These are phyloP conservation scores for Arbutus unedo DNA, from an alignment of 148 eudicot species.

Conservation along the genomic window DNA sequence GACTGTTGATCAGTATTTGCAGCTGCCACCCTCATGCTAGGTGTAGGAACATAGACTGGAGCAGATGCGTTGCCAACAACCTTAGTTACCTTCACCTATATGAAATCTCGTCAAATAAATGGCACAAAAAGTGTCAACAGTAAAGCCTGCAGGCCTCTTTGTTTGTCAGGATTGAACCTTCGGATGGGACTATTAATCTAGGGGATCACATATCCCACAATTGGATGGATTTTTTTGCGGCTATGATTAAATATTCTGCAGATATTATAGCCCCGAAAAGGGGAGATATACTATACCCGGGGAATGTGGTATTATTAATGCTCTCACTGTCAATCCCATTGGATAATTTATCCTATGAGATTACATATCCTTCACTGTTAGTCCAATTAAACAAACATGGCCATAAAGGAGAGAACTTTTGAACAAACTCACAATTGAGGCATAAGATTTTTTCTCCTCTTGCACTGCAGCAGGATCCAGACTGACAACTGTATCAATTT, in stretches of 20 bases:
- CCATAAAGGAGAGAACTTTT: neutral
- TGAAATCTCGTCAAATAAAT: slow-evolving; percentile 12
- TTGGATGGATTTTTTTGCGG: neutral
- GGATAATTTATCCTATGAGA: neutral
- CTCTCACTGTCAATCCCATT: neutral
- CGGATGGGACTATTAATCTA: neutral
- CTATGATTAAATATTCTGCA: neutral
- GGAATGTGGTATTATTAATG: neutral
- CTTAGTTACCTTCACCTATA: slow-evolving; percentile 58
- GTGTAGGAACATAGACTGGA: slow-evolving; percentile 36
- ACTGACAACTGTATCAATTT: slow-evolving; percentile 26
- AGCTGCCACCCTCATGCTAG: slow-evolving; percentile 36
- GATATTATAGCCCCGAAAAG: neutral
- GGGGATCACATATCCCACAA: neutral
- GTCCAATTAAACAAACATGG: neutral
- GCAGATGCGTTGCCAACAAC: slow-evolving; percentile 25
- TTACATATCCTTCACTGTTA: neutral
- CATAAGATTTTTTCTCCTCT: slow-evolving; percentile 67
- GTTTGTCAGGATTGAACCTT: slow-evolving; percentile 7
- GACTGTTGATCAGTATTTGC: slow-evolving; percentile 33
- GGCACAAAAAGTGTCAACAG: neutral
- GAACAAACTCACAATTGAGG: slow-evolving; percentile 53
- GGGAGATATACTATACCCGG: neutral
- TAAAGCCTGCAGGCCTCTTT: slow-evolving; percentile 51
- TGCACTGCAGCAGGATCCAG: slow-evolving; percentile 22